Evolutionary conservation across 345 rosid species (phyloP).

Genomic region (Iberis pinnata): DNA sequence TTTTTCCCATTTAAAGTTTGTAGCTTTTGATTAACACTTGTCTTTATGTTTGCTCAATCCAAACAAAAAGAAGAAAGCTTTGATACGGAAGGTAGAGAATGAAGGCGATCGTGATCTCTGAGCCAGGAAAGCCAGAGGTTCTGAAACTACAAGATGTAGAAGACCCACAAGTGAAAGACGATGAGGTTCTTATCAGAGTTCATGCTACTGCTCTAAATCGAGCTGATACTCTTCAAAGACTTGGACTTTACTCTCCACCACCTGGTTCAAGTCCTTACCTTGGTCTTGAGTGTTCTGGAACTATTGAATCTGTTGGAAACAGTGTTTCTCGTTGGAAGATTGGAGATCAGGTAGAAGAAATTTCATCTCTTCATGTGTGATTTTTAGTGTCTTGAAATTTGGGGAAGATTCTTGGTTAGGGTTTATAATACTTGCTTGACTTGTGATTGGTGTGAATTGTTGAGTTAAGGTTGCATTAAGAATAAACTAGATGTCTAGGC

Average conservation of each 20-base stretch:
- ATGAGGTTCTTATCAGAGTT: slow-evolving; percentile 62
- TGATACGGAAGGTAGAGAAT: slow-evolving; percentile 28
- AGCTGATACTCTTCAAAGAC: slow-evolving; percentile 69
- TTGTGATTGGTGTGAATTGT: no score
- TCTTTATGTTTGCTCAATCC: no score
- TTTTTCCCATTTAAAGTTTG: no score
- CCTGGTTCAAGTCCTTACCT: slow-evolving; percentile 62
- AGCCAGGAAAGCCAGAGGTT: slow-evolving; percentile 74
- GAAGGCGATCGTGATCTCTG: slow-evolving; percentile 76
- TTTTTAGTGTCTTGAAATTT: not conserved
- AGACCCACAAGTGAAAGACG: slow-evolving; percentile 59
- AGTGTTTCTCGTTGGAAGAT: slow-evolving; percentile 69
- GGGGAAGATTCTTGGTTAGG: not conserved
- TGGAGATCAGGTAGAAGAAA: slow-evolving; percentile 54
- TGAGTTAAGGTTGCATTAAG: no score
- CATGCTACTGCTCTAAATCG: slow-evolving; percentile 73
- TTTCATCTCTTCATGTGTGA: not conserved
- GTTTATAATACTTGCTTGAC: no score
- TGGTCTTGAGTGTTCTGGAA: slow-evolving; percentile 90
- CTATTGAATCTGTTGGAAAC: slow-evolving; percentile 48
- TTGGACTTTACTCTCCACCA: slow-evolving; percentile 68
- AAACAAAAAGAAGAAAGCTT: not conserved
- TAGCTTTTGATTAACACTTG: no score
- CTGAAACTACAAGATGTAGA: slow-evolving; percentile 62
- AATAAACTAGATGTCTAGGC: no score